phyloP scores from a whole-genome alignment of 1,284 basidiomycete genomes.

The Cutaneotrichosporon sp. region DNA sequence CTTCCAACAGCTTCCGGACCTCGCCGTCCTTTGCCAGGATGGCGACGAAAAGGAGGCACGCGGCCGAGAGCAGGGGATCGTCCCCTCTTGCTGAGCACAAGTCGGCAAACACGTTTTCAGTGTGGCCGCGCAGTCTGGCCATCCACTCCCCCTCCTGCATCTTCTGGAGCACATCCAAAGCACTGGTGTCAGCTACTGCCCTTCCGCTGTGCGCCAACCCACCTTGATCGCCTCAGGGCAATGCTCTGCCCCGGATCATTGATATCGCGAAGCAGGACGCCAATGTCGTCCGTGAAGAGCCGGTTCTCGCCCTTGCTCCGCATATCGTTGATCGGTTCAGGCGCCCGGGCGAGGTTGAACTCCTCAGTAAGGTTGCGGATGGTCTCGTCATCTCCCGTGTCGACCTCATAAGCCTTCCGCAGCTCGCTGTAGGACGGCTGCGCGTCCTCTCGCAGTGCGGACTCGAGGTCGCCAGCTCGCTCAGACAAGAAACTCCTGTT shows the following conservation, averaged over 20 bases:
- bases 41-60: conserved; percentile 29
- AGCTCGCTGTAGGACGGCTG: conserved; percentile 42
- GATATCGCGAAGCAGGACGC: conserved; percentile 37
- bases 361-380: conserved; percentile 26
- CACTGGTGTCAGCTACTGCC: conserved; percentile 19
- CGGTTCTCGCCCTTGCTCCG: conserved; percentile 44
- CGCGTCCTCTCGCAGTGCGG: conserved; percentile 1
- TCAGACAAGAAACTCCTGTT: conserved; percentile 22
- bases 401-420: conserved; percentile 40
- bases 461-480: conserved; percentile 10
- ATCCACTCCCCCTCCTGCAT: conserved; percentile 39
- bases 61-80: conserved; percentile 27
- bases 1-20: conserved; percentile 19
- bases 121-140: conserved; percentile 37
- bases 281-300: conserved; percentile 44
- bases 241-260: conserved; percentile 14
- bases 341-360: conserved; percentile 29
- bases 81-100: conserved; percentile 17
- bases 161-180: conserved; percentile 37
- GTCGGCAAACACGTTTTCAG: conserved; percentile 32
- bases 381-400: conserved; percentile 24
- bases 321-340: conserved; percentile 42
- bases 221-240: conserved; percentile 33
- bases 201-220: neutral
- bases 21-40: conserved; percentile 17